Conservation (phyloP, 345 rosid genomes). For the Gynandropsis gynandra region DNA sequence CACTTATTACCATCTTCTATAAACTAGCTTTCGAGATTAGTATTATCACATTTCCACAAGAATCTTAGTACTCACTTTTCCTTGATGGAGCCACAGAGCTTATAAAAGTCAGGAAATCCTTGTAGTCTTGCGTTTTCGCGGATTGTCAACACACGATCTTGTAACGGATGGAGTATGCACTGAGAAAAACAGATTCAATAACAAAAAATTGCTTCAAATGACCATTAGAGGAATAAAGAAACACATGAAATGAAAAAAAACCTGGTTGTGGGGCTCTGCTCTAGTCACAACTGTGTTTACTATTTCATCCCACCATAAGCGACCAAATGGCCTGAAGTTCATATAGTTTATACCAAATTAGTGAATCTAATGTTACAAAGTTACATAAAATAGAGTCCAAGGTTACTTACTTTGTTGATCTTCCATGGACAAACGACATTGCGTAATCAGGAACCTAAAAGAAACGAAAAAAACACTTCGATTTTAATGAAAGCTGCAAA, state of each 20-base stretch:
- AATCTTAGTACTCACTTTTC: conserved; percentile 24
- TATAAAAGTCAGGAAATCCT: conserved; percentile 42
- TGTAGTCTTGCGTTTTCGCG: conserved; percentile 44
- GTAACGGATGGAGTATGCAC: conserved; percentile 32
- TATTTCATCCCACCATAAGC: conserved; percentile 35
- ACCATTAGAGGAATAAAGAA: not conserved
- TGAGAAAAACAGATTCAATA: not conserved
- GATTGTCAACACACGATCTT: conserved; percentile 38
- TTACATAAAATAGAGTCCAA: not conserved
- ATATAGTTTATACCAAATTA: not conserved
- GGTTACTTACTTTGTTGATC: conserved; percentile 24
- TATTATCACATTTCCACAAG: not conserved
- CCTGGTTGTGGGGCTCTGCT: conserved; percentile 42
- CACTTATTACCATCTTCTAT: too few relatives aligned
- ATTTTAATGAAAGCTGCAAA: not conserved
- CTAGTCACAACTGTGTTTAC: conserved; percentile 37
- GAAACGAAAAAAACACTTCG: not conserved
- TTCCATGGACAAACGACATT: conserved; percentile 21
- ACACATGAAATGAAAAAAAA: conserved; percentile 3
- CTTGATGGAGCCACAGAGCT: conserved; percentile 33
- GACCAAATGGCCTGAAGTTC: conserved; percentile 34
- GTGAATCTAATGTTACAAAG: not conserved
- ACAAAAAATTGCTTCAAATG: not conserved
- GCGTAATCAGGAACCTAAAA: conserved; percentile 42
- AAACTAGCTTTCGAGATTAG: too few relatives aligned